Evolutionary conservation across 2,329 filamentous ascomycete genomes (phyloP), one percentile per base, ranked within the genome.

Genomic region (Elsinoe necatrix): DNA sequence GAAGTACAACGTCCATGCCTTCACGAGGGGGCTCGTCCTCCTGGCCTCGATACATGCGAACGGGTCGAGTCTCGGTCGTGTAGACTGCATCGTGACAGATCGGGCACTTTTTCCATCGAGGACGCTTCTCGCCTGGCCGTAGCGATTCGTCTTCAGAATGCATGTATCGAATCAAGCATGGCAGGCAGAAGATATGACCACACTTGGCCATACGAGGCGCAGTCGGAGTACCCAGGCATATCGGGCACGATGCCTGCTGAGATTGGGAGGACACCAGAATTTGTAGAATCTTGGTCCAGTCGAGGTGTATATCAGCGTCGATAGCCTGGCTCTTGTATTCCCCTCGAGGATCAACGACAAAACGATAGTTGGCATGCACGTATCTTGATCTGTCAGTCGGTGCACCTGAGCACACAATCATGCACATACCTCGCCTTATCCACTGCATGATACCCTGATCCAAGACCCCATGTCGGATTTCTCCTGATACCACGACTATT

Each of bases 191-290:
- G 11, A 98, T 95, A 68, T 98, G 93, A 1, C 93, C 93, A 66
- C 93, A 98, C 67, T 86, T 92, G 41, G 93, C 91, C 92, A 98
- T 98, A 57, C 93, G 84, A 29, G 93, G 91, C 6, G 93, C 93
- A 16, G 95, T 89, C 1, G 93, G 93, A 56, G 87, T 88, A 1
- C 87, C 95, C 25, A 98, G 80, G 67, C 93, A 98, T 56, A 98
- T 98, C 0, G 93, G 93, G 68, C 93, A 98, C 20, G 87, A 89
- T 2, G 91, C 82, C 42, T 84, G 79, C 71, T 98, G 93, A 0
- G 91, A 95, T 70, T 93, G 84, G 57, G 87, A 82, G 1, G 92
- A 97, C 7, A 88, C 93, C 63, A 98, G 79, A 55, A 98, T 85
- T 72, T 98, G 93, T 61, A 96, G 76, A 54, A 98, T 87, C 63